A percentile compares a stretch with the other conserved stretches of the same genome.
phyloP scores from a whole-genome alignment of 202 grass and related monocot genomes.

The Panicum virgatum region DNA sequence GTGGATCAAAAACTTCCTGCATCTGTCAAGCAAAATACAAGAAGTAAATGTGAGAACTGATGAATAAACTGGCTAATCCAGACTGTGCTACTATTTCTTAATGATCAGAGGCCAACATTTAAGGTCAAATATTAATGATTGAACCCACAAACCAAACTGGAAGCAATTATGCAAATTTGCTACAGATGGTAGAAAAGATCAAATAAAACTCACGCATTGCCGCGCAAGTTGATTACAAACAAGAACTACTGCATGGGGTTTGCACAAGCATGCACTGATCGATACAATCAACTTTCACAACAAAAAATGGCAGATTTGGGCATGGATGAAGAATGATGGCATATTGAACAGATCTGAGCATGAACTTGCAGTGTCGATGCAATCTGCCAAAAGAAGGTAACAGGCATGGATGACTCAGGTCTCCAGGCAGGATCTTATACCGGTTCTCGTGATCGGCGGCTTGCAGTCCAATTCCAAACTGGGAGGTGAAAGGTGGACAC shows the following conservation, averaged over 20 bases:
- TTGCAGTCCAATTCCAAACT: neutral
- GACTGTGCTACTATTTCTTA: neutral
- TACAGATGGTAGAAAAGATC: neutral
- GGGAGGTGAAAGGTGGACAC: neutral
- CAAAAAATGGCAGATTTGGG: neutral
- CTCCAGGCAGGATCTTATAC: neutral
- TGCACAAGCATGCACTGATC: neutral
- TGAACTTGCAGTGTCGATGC: neutral
- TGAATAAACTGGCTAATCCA: constrained; percentile 12
- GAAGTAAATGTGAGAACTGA: neutral
- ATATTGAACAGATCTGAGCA: neutral
- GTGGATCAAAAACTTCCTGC: constrained; percentile 30
- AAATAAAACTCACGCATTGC: neutral
- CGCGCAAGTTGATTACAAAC: neutral
- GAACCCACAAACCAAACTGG: neutral
- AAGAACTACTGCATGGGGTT: neutral
- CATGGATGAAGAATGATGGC: neutral
- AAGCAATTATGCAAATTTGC: neutral
- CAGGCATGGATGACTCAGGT: neutral
- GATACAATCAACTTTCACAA: neutral
- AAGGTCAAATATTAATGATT: neutral
- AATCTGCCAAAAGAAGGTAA: neutral
- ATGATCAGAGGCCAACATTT: neutral
- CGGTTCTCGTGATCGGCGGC: neutral
- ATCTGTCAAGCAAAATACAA: constrained; percentile 3